A percentile compares a stretch with the other conserved stretches of the same genome.
phyloP scores from a whole-genome alignment of 169 alveolate species.

The Cryptosporidium meleagridis region DNA sequence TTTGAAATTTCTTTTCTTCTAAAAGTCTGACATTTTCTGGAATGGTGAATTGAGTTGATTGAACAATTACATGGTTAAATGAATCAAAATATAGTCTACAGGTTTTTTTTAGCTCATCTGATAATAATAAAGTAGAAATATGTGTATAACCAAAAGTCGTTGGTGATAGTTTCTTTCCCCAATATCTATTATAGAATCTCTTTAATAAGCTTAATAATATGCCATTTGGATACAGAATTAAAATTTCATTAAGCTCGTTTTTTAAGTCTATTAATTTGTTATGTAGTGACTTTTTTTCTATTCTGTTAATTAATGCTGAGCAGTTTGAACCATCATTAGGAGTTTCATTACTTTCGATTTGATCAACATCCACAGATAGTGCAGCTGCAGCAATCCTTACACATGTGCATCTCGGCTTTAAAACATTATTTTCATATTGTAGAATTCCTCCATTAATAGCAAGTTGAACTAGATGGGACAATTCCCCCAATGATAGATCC shows the following conservation, averaged over 20 bases:
- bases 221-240: slow-evolving; percentile 40
- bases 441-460: slow-evolving; percentile 38
- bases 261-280: background rate
- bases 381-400: slow-evolving; percentile 34
- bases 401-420: slow-evolving; percentile 37
- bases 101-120: slow-evolving; percentile 28
- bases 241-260: slow-evolving; percentile 4
- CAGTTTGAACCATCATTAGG: background rate
- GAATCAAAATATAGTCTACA: slow-evolving; percentile 46
- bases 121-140: slow-evolving; percentile 18
- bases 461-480: slow-evolving; percentile 39
- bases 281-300: background rate
- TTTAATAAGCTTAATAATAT: slow-evolving; percentile 36
- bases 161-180: slow-evolving; percentile 60
- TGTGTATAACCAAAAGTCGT: slow-evolving; percentile 52
- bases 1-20: slow-evolving; percentile 2
- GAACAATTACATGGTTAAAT: slow-evolving; percentile 30
- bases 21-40: slow-evolving; percentile 40
- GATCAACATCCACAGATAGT: slow-evolving; percentile 16
- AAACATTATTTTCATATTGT: slow-evolving; percentile 31
- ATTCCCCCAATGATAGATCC: slow-evolving; percentile 16
- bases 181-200: slow-evolving; percentile 7
- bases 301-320: background rate
- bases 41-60: slow-evolving; percentile 16
- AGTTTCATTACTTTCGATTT: background rate